Base-by-base conservation (phyloP, 495 filamentous ascomycete species). In the Hypoxylon crocopeplum region DNA sequence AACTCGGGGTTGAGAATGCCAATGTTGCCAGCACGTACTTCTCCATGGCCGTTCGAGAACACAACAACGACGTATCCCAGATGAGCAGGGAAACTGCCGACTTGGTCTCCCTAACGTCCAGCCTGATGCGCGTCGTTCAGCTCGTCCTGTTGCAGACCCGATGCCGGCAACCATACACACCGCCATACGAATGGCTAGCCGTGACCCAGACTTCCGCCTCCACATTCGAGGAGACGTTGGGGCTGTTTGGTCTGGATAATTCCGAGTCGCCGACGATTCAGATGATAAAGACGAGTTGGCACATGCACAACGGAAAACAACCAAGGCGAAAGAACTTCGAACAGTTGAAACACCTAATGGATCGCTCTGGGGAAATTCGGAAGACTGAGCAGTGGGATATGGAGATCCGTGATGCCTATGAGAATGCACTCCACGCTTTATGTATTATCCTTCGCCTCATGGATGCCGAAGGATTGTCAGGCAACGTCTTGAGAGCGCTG, bases 181-280 rank as follows among this genome's bases (percentile, higher is more conserved):
- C 73, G 1, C 76, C 76, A 2, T 52, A 68, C 8, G 68, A 76
- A 29, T 79, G 74, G 73, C 34, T 79, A 2, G 51, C 51, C 15
- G 49, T 74, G 51, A 55, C 44, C 0, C 44, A 54, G 7, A 55
- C 58, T 10, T 58, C 66, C 4, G 63, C 40, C 0, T 30, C 56
- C 5, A 60, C 70, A 7, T 70, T 69, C 30, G 39, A 29, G 2
- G 57, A 51, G 7, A 62, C 68, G 1, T 66, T 51, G 56, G 17
- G 59, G 25, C 65, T 38, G 16, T 53, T 70, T 16, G 52, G 56
- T 8, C 45, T 48, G 8, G 60, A 64, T 38, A 8, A 27, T 27
- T 53, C 54, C 2, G 30, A 48, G 12, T 64, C 60, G 16, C n/a
- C 19, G 3, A 16, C 54, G 2, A 41, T 48, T 13, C 40, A 54